Evolutionary conservation across 2,329 filamentous ascomycete genomes (phyloP).

Genomic region (Parastagonospora avenae): DNA sequence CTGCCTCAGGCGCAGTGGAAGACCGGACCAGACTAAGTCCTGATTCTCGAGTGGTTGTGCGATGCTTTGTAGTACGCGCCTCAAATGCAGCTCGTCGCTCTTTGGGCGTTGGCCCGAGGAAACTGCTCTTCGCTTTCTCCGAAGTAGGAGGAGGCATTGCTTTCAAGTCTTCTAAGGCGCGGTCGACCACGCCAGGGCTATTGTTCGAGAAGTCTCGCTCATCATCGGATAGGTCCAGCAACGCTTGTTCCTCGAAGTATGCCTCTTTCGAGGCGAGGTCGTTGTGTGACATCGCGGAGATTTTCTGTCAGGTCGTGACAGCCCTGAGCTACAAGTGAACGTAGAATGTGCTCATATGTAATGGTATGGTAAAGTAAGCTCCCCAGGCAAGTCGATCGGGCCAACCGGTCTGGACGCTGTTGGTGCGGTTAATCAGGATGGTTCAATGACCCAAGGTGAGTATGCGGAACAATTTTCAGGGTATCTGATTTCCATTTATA

Average conservation of each 20-base stretch:
- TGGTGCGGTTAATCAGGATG: slow-evolving; percentile 2
- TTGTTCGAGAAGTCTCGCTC: slow-evolving; percentile 23
- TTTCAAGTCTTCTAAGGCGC: slow-evolving; percentile 28
- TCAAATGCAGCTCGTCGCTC: slow-evolving; percentile 34
- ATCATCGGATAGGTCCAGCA: slow-evolving; percentile 38
- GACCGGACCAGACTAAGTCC: slow-evolving; percentile 15
- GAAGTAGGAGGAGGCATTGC: slow-evolving; percentile 22
- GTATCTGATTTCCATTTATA: slow-evolving; percentile 6
- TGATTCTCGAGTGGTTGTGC: slow-evolving; percentile 10
- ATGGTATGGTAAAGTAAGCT: not conserved
- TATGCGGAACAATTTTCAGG: not conserved
- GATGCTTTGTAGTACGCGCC: slow-evolving; percentile 22
- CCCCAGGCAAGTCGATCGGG: too few relatives aligned
- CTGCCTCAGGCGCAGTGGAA: slow-evolving; percentile 22
- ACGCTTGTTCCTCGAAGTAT: slow-evolving; percentile 36
- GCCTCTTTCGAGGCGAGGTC: slow-evolving; percentile 31
- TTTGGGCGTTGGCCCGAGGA: slow-evolving; percentile 39
- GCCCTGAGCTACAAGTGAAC: not conserved
- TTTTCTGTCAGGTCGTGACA: too few relatives aligned
- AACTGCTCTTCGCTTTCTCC: slow-evolving; percentile 27
- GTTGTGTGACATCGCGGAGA: slow-evolving; percentile 25
- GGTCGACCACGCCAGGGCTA: slow-evolving; percentile 17
- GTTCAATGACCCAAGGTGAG: not conserved
- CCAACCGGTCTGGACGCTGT: not conserved
- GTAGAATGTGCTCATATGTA: not conserved